phyloP scores from a whole-genome alignment of 202 grass and related monocot species.

The Schoenoplectus tabernaemontani region DNA sequence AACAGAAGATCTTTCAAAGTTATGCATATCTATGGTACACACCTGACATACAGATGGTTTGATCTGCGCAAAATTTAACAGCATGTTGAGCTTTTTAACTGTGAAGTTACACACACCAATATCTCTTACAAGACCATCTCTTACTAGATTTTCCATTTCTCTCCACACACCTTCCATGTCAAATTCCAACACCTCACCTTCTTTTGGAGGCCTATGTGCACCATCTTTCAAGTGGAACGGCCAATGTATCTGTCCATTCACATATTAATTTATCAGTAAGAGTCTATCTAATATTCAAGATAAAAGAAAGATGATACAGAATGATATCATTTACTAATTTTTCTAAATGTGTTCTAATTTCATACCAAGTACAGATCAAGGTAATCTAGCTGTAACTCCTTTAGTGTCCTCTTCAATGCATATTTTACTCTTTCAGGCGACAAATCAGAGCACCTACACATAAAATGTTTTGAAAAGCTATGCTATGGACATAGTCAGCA shows the following conservation, averaged over 20 bases:
- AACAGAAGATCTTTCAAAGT: background rate
- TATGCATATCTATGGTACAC: background rate
- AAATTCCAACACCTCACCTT: slow-evolving; percentile 59
- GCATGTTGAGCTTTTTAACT: slow-evolving; percentile 45
- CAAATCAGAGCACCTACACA: slow-evolving; percentile 63
- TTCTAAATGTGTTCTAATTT: background rate
- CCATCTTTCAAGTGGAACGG: slow-evolving; percentile 62
- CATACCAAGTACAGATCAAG: slow-evolving; percentile 67
- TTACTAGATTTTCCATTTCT: slow-evolving; percentile 64
- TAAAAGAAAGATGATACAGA: background rate
- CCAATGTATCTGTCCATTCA: slow-evolving; percentile 52
- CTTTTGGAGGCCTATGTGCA: slow-evolving; percentile 46
- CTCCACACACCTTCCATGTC: slow-evolving; percentile 81
- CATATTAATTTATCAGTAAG: background rate
- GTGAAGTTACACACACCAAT: slow-evolving; percentile 66
- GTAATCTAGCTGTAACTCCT: slow-evolving; percentile 64
- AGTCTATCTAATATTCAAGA: background rate
- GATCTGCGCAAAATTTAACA: slow-evolving; percentile 39
- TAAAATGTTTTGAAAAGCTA: background rate
- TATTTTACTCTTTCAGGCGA: slow-evolving; percentile 43
- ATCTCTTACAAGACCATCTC: slow-evolving; percentile 55
- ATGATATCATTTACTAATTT: too few species aligned
- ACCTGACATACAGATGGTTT: slow-evolving; percentile 72
- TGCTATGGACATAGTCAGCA: background rate
- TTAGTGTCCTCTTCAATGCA: slow-evolving; percentile 45